Percentiles rank a stretch among this genome's conserved stretches.
Evolutionary conservation across 495 filamentous ascomycete genomes (phyloP).

Genomic region (Neurospora sp.): DNA sequence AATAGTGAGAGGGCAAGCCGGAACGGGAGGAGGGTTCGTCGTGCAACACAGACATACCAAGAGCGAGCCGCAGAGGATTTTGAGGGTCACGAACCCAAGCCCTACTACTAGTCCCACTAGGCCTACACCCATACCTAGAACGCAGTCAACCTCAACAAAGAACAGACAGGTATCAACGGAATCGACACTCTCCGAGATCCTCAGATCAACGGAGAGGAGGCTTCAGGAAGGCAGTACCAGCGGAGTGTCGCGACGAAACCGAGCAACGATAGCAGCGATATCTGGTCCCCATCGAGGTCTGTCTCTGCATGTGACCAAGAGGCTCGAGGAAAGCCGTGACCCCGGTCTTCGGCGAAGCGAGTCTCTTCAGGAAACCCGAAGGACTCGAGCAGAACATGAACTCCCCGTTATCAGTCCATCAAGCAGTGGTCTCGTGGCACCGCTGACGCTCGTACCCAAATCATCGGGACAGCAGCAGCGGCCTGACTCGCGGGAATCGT

Average conservation of each 20-base stretch:
- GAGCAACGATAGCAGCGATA: neutral
- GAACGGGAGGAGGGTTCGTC: neutral
- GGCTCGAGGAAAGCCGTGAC: neutral
- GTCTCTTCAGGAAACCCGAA: neutral
- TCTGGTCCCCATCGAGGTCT: neutral
- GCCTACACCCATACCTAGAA: constrained; percentile 7
- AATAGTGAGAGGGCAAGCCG: neutral
- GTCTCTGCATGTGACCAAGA: neutral
- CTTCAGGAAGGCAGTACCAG: constrained; percentile 25
- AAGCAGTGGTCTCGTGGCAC: neutral
- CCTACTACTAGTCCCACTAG: constrained; percentile 3
- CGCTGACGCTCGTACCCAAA: neutral
- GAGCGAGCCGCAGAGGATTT: neutral
- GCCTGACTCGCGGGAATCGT: constrained; percentile 22
- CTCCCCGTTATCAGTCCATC: neutral
- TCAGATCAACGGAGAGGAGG: constrained; percentile 31
- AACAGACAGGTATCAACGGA: constrained; percentile 24
- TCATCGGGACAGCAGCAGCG: constrained; percentile 6
- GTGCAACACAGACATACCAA: neutral
- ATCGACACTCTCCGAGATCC: constrained; percentile 30
- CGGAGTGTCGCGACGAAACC: constrained; percentile 14
- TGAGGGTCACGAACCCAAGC: neutral
- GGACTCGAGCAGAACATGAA: neutral
- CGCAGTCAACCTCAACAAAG: constrained; percentile 7
- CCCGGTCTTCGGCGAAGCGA: neutral